Base-by-base conservation (phyloP, 2,329 filamentous ascomycete genomes). In the Trichophyton equinum region DNA sequence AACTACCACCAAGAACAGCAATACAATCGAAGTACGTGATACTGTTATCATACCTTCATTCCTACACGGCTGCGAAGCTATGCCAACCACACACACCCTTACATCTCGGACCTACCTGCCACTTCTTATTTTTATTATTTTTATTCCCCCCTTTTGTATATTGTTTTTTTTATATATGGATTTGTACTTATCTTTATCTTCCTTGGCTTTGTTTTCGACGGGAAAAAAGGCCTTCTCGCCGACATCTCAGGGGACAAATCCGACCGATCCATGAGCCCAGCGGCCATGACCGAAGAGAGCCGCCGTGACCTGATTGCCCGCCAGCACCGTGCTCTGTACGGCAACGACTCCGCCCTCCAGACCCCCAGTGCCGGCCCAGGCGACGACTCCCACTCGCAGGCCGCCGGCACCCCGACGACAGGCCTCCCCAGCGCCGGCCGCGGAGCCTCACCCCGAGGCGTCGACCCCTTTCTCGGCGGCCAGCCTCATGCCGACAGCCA, bases 1-100 rank as follows among this genome's bases (percentile, higher is more conserved):
- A 99, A 97, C 79, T 96, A 97, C 79, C 94, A 99, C 80, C 95
- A 96, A 79, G 94, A 99, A 84, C 94, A 99, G 84, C 94, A 99
- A 85, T 97, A 95, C 80, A 95, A 97, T 82, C 87, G 92, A 89
- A 96, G 94, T 97, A 79, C 70, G 76, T 76, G 73, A 77, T 75
- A 62, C 27, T 75, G 72, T 71, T 68, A 69, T 65, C 68, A 66
- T 67, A 58, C 56, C 61, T 59, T 60, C 57, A 63, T 58, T 58
- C 47, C 44, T 22, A 18, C n/a, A 44, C 53, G 49, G 49, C 55
- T 56, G 60, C 38, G 57, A 60, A 20, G 60, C 60, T 33, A 13
- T 42, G 18, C 57, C 22, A 47, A 11, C 44, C 20, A 47, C 44
- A 46, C 44, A 6, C 9, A 47, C 11, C n/a, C 9, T 25, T 47